These are phyloP conservation scores for Arthrobotrys sphaeroides DNA, from an alignment of 2,329 filamentous ascomycete species.

Conservation along the genomic window DNA sequence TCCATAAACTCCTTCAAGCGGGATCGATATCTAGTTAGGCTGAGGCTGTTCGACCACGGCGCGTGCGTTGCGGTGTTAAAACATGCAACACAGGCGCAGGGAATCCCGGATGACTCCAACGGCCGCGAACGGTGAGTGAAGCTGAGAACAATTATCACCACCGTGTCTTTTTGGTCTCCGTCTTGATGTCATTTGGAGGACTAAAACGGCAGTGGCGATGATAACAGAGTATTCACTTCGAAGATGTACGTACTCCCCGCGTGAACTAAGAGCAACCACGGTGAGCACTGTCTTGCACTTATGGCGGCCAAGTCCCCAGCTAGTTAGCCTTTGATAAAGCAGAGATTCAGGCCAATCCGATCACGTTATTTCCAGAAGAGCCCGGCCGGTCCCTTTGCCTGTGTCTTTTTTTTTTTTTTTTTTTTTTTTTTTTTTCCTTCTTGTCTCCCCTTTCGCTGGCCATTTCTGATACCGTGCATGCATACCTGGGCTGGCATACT, in stretches of 20 bases:
- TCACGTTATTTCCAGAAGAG: background rate
- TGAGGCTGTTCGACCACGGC: no score
- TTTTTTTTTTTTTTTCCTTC: background rate
- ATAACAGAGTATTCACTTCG: constrained; percentile 11
- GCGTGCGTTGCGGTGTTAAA: no score
- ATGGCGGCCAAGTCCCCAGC: constrained; percentile 10
- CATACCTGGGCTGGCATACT: background rate
- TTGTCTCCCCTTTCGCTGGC: background rate
- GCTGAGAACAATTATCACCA: no score
- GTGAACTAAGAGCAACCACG: no score
- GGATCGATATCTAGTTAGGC: no score
- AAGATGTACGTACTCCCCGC: background rate
- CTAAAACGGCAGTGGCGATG: no score
- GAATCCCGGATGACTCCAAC: no score
- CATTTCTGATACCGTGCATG: background rate
- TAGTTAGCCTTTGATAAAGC: no score
- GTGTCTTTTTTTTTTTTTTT: background rate
- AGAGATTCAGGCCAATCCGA: background rate
- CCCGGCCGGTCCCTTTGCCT: background rate
- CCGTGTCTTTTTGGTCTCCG: no score
- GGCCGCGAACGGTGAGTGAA: no score
- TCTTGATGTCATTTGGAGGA: constrained; percentile 11
- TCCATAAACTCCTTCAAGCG: no score
- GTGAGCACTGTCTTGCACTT: background rate
- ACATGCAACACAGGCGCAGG: background rate